A percentile compares a stretch with the other conserved stretches of the same genome.
These are phyloP conservation scores for Populus tremula DNA, from an alignment of 345 rosid species.

Conservation along the genomic window DNA sequence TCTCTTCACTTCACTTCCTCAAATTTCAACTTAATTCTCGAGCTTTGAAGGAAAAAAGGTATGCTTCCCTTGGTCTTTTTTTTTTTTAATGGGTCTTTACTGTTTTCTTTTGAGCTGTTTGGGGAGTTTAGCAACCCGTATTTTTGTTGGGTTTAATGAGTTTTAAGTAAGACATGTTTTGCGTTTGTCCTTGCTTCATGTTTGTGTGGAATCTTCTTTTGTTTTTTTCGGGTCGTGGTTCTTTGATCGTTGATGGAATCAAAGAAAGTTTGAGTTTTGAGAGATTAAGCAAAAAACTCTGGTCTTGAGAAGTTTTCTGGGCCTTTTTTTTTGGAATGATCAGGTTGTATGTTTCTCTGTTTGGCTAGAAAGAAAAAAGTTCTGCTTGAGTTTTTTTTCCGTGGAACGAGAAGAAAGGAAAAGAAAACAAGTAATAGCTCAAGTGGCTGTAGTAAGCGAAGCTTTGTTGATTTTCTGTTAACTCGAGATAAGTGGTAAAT, in stretches of 20 bases:
- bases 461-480: not conserved
- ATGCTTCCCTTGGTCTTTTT: not conserved
- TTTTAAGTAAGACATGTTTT: not conserved
- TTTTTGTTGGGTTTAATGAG: not conserved
- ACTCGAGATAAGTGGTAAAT: not conserved
- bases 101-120: not conserved
- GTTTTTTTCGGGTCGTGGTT: not conserved
- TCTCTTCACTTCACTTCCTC: not conserved
- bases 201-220: not conserved
- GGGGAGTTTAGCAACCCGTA: not conserved
- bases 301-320: not conserved
- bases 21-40: too few relatives aligned
- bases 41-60: not conserved
- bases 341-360: not conserved
- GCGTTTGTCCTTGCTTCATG: not conserved
- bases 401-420: not conserved
- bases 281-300: not conserved
- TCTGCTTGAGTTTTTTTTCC: not conserved
- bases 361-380: not conserved
- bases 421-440: too few relatives aligned
- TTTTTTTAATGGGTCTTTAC: not conserved
- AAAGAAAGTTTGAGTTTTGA: not conserved
- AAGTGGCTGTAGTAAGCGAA: not conserved
- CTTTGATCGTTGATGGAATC: constrained; percentile 1
- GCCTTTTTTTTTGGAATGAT: not conserved